Percentiles rank a stretch among this genome's conserved stretches.
Evolutionary conservation across 2,329 filamentous ascomycete species (phyloP).

Genomic region (Pseudogymnoascus pannorum): DNA sequence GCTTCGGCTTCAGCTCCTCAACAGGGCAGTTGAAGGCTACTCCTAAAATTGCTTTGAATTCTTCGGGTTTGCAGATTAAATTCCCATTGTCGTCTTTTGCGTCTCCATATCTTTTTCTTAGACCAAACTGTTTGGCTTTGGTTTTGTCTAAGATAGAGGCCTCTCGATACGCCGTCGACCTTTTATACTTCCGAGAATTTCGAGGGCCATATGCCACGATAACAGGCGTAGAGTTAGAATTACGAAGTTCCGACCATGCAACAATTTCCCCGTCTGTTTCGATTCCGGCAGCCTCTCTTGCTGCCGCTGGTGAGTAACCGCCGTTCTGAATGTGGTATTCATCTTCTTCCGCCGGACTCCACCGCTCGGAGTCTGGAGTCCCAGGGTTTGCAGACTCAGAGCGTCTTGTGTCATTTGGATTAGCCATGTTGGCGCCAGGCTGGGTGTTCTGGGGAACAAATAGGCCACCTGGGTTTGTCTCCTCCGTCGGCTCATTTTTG

Average conservation of each 20-base stretch:
- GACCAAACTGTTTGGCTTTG: background rate
- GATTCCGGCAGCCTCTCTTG: background rate
- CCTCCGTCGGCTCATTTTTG: too few relatives aligned
- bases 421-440: background rate
- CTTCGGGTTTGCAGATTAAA: background rate
- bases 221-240: constrained; percentile 1
- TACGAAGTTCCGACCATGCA: background rate
- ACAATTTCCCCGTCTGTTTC: constrained; percentile 5
- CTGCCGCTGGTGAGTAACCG: background rate
- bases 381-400: background rate
- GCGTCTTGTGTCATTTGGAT: background rate
- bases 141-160: background rate
- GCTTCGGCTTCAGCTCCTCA: background rate
- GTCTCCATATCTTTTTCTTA: background rate
- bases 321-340: too few relatives aligned
- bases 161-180: background rate
- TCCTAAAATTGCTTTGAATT: constrained; percentile 5
- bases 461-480: background rate
- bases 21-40: constrained; percentile 6
- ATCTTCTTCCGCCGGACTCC: background rate
- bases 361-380: background rate
- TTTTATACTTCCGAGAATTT: constrained; percentile 11
- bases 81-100: background rate
- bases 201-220: constrained; percentile 9
- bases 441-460: background rate